These are phyloP conservation scores for Wickerhamomyces silvicola DNA, from an alignment of 805 yeast species.

Conservation along the genomic window DNA sequence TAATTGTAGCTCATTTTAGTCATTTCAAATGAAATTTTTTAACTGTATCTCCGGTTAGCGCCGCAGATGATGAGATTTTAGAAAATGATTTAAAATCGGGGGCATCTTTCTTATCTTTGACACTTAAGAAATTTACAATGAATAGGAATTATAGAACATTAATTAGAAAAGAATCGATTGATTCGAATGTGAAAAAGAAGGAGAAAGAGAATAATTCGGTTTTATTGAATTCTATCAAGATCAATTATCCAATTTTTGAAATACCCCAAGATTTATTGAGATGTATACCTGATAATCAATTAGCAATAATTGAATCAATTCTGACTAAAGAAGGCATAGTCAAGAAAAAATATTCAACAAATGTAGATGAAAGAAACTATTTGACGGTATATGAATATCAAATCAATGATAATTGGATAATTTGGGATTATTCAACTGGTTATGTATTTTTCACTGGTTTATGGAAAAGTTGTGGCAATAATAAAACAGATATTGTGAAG, in stretches of 20 bases:
- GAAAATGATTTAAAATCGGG: neutral
- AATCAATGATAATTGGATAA: constrained; percentile 64
- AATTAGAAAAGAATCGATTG: constrained; percentile 3
- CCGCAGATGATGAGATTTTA: neutral
- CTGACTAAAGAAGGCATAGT: constrained; percentile 7
- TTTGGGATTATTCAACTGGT: constrained; percentile 84
- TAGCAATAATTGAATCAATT: constrained; percentile 9
- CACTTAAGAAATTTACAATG: constrained; percentile 1
- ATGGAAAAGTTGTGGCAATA: constrained; percentile 70
- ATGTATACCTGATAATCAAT: constrained; percentile 18
- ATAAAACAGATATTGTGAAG: constrained; percentile 73
- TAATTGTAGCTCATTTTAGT: neutral
- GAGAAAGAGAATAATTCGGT: constrained; percentile 10
- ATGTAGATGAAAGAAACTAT: constrained; percentile 64
- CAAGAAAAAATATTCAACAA: constrained; percentile 57
- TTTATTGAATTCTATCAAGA: constrained; percentile 13
- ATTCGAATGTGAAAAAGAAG: constrained; percentile 2
- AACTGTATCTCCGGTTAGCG: neutral
- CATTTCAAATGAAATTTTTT: no score
- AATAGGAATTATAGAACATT: constrained; percentile 3
- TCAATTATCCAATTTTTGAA: constrained; percentile 13
- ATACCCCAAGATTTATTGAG: constrained; percentile 10
- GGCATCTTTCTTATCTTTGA: neutral
- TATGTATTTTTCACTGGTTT: constrained; percentile 83
- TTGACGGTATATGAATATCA: constrained; percentile 68